phyloP scores from a whole-genome alignment of 139 green algal species.

The Haematococcus sp. region DNA sequence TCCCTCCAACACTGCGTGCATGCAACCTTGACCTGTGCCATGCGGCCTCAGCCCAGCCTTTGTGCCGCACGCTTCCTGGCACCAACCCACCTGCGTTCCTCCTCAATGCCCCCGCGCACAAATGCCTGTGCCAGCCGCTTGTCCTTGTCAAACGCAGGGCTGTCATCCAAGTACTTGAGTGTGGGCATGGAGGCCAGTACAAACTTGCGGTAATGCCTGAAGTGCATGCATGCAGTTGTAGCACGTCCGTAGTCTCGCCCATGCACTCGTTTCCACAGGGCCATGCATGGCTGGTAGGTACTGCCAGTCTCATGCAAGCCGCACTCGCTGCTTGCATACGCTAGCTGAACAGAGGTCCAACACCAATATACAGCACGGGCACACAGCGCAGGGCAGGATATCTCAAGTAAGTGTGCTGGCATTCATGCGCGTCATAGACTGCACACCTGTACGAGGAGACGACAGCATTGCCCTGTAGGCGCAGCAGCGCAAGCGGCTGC shows the following conservation, averaged over 20 bases:
- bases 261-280: neutral
- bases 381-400: neutral
- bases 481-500: slow-evolving; percentile 44
- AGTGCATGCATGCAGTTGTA: neutral
- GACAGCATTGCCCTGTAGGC: slow-evolving; percentile 59
- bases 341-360: neutral
- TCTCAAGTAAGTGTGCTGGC: neutral
- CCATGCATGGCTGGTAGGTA: neutral
- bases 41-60: no score
- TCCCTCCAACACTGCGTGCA: no score
- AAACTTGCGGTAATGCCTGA: slow-evolving; percentile 70
- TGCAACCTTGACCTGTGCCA: neutral
- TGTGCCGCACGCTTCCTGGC: neutral
- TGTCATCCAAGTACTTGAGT: slow-evolving; percentile 73
- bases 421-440: no score
- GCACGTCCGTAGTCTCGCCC: no score
- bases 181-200: slow-evolving; percentile 59
- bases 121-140: slow-evolving; percentile 59
- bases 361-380: no score
- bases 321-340: neutral
- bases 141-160: slow-evolving; percentile 58
- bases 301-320: neutral
- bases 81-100: slow-evolving; percentile 34
- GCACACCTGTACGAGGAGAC: slow-evolving; percentile 46
- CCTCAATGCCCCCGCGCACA: slow-evolving; percentile 39